Evolutionary conservation across 2,329 filamentous ascomycete species (phyloP).

Genomic region (Fusarium sublunatum): DNA sequence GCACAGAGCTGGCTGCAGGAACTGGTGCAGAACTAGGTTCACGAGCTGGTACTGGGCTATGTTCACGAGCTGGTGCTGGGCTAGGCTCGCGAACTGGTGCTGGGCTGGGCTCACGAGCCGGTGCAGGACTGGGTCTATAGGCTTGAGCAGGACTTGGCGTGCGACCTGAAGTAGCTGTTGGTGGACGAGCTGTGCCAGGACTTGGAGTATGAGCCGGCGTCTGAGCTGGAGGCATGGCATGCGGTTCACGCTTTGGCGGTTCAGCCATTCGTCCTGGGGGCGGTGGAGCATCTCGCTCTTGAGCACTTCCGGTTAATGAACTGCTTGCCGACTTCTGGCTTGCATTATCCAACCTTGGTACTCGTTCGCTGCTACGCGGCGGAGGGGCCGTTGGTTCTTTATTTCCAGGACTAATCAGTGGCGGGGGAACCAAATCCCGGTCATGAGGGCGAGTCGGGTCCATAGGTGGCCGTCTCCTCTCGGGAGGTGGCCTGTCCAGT

Average conservation of each 20-base stretch:
- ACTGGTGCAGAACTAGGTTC: neutral
- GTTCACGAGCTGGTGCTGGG: conserved; percentile 7
- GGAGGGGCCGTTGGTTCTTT: conserved; percentile 61
- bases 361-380: conserved; percentile 64
- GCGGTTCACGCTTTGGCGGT: conserved; percentile 31
- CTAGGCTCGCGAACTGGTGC: conserved; percentile 14
- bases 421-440: conserved; percentile 67
- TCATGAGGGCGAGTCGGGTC: conserved; percentile 67
- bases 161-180: conserved; percentile 1
- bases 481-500: conserved; percentile 64
- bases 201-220: conserved; percentile 1
- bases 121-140: conserved; percentile 3
- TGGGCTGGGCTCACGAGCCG: conserved; percentile 13
- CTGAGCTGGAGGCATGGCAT: conserved; percentile 21
- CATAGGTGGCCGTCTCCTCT: conserved; percentile 75
- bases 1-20: neutral
- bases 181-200: neutral
- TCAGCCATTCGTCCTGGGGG: conserved; percentile 37
- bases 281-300: conserved; percentile 48
- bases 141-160: conserved; percentile 2
- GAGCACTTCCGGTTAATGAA: conserved; percentile 49
- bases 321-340: conserved; percentile 43
- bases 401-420: conserved; percentile 63
- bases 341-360: conserved; percentile 58
- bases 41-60: conserved; percentile 7